Conservation (phyloP, 1,139 yeast genomes). For the Williopsis jadinii region DNA sequence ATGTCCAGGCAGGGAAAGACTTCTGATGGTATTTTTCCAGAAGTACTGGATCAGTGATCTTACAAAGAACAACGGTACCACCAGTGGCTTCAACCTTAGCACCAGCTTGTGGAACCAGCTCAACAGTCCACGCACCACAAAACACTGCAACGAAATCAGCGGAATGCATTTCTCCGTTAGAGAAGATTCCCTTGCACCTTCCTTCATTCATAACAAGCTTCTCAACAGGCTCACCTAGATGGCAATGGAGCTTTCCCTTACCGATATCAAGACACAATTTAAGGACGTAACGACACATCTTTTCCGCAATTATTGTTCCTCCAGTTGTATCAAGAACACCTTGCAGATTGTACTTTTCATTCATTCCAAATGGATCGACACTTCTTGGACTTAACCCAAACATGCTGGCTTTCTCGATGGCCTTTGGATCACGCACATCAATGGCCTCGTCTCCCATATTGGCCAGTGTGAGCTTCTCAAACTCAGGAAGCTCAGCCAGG, state of each 20-base stretch:
- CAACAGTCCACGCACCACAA: conserved; percentile 18
- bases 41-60: conserved; percentile 22
- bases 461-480: conserved; percentile 16
- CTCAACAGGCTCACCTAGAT: conserved; percentile 14
- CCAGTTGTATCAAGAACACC: conserved; percentile 29
- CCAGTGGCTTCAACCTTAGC: conserved; percentile 29
- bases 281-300: conserved; percentile 28
- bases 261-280: conserved; percentile 18
- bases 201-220: conserved; percentile 2
- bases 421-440: conserved; percentile 25
- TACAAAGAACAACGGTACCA: conserved; percentile 27
- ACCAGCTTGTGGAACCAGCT: conserved; percentile 20
- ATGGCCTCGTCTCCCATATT: conserved; percentile 22
- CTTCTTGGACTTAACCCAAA: conserved; percentile 19
- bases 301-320: conserved; percentile 33
- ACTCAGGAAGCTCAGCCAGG: conserved; percentile 15
- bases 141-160: conserved; percentile 18
- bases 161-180: conserved; percentile 14
- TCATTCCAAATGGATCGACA: conserved; percentile 23
- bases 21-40: conserved; percentile 25
- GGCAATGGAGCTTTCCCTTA: conserved; percentile 10
- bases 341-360: conserved; percentile 12
- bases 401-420: conserved; percentile 24
- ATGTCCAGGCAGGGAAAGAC: conserved; percentile 27
- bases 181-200: conserved; percentile 13